These are phyloP conservation scores for Arthroderma sp. DNA, from an alignment of 2,329 filamentous ascomycete genomes.

Conservation along the genomic window DNA sequence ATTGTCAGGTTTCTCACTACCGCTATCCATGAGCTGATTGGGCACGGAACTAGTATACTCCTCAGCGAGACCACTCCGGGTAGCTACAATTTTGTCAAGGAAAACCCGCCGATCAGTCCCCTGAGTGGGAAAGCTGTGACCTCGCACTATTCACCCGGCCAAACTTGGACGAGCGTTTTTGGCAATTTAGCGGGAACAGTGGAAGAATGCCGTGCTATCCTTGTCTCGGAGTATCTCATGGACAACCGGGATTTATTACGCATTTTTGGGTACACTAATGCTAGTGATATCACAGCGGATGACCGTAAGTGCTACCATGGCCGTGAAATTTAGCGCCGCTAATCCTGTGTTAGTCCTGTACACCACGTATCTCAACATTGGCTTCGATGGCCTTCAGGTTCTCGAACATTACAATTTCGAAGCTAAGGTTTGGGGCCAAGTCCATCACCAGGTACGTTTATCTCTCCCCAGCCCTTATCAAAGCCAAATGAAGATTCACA, in stretches of 20 bases:
- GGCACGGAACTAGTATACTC: conserved; percentile 52
- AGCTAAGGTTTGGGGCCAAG: conserved; percentile 33
- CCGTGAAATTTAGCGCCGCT: background rate
- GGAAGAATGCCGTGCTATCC: conserved; percentile 41
- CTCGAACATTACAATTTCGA: conserved; percentile 28
- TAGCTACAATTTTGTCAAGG: conserved; percentile 48
- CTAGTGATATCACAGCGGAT: conserved; percentile 23
- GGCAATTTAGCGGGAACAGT: conserved; percentile 46
- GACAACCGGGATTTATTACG: conserved; percentile 31
- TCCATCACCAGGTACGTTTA: conserved; percentile 33
- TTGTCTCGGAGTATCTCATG: conserved; percentile 34
- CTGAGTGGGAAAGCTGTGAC: conserved; percentile 41
- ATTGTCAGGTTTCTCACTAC: conserved; percentile 2
- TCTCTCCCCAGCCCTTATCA: no score
- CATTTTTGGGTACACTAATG: conserved; percentile 30
- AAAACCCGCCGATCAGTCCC: conserved; percentile 44
- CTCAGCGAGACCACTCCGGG: conserved; percentile 41
- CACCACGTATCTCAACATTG: conserved; percentile 31
- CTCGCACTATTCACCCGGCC: conserved; percentile 48
- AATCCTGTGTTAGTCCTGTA: conserved; percentile 21
- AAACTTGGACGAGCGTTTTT: conserved; percentile 52
- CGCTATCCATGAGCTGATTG: conserved; percentile 44
- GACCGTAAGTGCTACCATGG: conserved; percentile 23
- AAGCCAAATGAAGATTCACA: no score
- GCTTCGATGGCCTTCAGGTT: conserved; percentile 29